Conservation (phyloP, 1,139 yeast species). For the Pichia sp. region DNA sequence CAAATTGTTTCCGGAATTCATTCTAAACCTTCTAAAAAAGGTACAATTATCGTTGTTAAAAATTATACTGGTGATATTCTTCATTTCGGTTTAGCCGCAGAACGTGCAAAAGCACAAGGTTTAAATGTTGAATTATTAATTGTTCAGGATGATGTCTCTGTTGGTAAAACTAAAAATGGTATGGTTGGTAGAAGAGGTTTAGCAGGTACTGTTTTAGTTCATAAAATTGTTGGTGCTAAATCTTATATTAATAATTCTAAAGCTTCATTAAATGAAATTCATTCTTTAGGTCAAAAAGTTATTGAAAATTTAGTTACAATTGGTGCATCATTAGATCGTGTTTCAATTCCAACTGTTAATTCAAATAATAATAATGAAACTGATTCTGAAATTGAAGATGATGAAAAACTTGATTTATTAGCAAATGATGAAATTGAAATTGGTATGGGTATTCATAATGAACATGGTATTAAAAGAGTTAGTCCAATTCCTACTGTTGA, state of each 20-base stretch:
- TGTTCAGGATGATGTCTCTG: constrained; percentile 90
- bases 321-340: constrained; percentile 85
- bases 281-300: constrained; percentile 53
- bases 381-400: constrained; percentile 39
- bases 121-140: constrained; percentile 63
- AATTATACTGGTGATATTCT: constrained; percentile 92
- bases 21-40: constrained; percentile 49
- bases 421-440: constrained; percentile 63
- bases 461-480: constrained; percentile 72
- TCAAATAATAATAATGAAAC: constrained; percentile 32
- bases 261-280: constrained; percentile 43
- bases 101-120: constrained; percentile 76
- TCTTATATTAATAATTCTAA: constrained; percentile 43
- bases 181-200: constrained; percentile 91
- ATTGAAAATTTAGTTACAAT: constrained; percentile 70
- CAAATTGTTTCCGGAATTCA: constrained; percentile 72
- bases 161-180: constrained; percentile 78
- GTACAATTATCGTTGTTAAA: constrained; percentile 72
- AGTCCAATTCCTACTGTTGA: constrained; percentile 68
- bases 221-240: constrained; percentile 79
- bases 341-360: constrained; percentile 62
- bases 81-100: constrained; percentile 88
- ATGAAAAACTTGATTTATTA: constrained; percentile 39
- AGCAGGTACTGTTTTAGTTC: constrained; percentile 85
- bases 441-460: constrained; percentile 96